Evolutionary conservation across 345 rosid genomes (phyloP).

Genomic region (Boechera retrofracta): DNA sequence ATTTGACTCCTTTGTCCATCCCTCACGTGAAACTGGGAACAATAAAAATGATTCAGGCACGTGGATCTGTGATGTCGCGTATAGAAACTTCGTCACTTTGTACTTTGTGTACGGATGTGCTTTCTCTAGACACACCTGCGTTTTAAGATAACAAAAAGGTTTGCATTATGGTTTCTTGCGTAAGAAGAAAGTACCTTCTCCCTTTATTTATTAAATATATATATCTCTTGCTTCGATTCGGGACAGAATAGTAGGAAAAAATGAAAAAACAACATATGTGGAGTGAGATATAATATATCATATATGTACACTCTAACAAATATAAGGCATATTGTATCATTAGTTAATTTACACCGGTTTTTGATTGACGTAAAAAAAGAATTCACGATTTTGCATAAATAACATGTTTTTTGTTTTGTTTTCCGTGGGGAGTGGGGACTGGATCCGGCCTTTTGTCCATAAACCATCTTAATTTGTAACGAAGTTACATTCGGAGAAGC

Average conservation of each 20-base stretch:
- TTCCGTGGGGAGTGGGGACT: too few relatives aligned
- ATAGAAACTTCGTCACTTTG: constrained; percentile 68
- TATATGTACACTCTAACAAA: background rate
- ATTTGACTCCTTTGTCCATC: constrained; percentile 84
- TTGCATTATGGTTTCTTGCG: constrained; percentile 24
- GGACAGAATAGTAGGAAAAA: background rate
- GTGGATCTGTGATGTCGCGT: constrained; percentile 63
- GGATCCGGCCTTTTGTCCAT: too few relatives aligned
- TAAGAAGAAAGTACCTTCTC: background rate
- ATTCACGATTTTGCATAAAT: too few relatives aligned
- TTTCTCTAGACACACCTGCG: constrained; percentile 55
- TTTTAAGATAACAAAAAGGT: background rate
- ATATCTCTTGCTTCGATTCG: background rate
- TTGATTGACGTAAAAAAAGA: background rate
- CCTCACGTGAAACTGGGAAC: constrained; percentile 69
- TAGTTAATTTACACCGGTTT: background rate
- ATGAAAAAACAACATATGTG: background rate
- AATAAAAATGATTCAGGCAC: constrained; percentile 75
- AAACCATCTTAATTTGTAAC: too few relatives aligned
- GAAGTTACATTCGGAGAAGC: too few relatives aligned
- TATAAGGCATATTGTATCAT: background rate
- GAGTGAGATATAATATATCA: background rate
- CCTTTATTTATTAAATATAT: background rate
- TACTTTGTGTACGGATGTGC: constrained; percentile 65
- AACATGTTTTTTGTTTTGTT: too few relatives aligned